Evolutionary conservation across 2,329 filamentous ascomycete species (phyloP).

Genomic region (Cordyceps militaris): DNA sequence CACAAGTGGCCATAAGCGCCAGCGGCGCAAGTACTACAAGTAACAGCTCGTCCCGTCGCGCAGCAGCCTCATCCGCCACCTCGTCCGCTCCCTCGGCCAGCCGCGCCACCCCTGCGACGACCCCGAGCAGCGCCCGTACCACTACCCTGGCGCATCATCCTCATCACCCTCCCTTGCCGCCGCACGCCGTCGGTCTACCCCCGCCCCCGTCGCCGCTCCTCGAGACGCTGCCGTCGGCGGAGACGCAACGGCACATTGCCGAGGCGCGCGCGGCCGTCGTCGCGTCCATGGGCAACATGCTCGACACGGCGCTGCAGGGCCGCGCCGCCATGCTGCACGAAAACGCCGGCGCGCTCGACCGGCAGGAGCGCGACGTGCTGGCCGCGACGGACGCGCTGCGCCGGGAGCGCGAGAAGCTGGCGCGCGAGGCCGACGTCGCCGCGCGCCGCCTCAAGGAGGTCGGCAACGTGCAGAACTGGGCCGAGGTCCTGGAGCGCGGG

Average conservation of each 20-base stretch:
- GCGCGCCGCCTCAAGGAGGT: constrained; percentile 66
- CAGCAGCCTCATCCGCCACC: background rate
- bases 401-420: constrained; percentile 59
- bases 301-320: constrained; percentile 60
- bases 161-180: constrained; percentile 14
- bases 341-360: constrained; percentile 57
- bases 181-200: constrained; percentile 22
- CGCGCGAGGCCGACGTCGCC: constrained; percentile 55
- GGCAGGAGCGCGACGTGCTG: constrained; percentile 60
- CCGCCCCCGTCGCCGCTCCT: constrained; percentile 21
- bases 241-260: constrained; percentile 41
- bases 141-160: background rate
- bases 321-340: constrained; percentile 63
- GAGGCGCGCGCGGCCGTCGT: constrained; percentile 54
- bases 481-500: constrained; percentile 68
- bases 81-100: background rate
- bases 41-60: constrained; percentile 2
- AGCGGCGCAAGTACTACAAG: constrained; percentile 9
- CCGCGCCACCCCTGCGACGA: background rate
- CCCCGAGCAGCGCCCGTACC: background rate
- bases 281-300: constrained; percentile 59
- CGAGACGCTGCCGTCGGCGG: constrained; percentile 33
- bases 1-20: background rate
- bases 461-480: constrained; percentile 81
- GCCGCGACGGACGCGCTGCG: constrained; percentile 53